Evolutionary conservation across 2,329 filamentous ascomycete genomes (phyloP), one percentile per base, ranked within the genome.

Genomic region (Xylaria sp.): DNA sequence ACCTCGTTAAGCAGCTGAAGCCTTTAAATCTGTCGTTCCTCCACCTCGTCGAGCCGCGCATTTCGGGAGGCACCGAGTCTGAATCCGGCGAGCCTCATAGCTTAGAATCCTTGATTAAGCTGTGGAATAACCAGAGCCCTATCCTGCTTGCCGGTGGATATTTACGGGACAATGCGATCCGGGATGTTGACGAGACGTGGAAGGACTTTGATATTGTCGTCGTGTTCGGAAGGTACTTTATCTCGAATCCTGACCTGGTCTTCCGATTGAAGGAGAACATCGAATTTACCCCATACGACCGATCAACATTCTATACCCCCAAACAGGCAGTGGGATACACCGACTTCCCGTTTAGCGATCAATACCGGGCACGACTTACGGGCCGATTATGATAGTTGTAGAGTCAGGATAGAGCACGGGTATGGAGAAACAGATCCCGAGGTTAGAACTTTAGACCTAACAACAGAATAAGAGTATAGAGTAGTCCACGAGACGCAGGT

Each of bases 11-110:
- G 57, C 80, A 83, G 54, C 77, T 88, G 38, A 84, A 84, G 66
- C 76, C 80, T 47, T 75, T 89, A 22, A 80, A 82, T 15, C 79
- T 90, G 25, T 83, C 87, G 0, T 90, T 86, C 75, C 72, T 88
- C 10, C 87, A 89, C 74, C 69, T 88, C 5, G 80, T 90, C 15
- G 86, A 90, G 72, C 81, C 84, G 2, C 81, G 86, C 3, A 78
- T 86, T 6, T 74, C 79, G 5, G 81, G 81, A 10, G 78, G 75
- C 51, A 72, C 72, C 3, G 80, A 83, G 60, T 65, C 78, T 17
- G 83, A 84, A 3, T 61, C 38, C 20, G 78, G 79, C 6, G 69
- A 75, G 2, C 71, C 77, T 1, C 74, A 77, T 5, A 76, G 78
- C 61, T 72, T 85, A 63, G 79, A 83, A 29, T 83, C 82, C 71